These are phyloP conservation scores for Potentilla sterilis DNA, from an alignment of 306 rosid genomes.

Conservation along the genomic window DNA sequence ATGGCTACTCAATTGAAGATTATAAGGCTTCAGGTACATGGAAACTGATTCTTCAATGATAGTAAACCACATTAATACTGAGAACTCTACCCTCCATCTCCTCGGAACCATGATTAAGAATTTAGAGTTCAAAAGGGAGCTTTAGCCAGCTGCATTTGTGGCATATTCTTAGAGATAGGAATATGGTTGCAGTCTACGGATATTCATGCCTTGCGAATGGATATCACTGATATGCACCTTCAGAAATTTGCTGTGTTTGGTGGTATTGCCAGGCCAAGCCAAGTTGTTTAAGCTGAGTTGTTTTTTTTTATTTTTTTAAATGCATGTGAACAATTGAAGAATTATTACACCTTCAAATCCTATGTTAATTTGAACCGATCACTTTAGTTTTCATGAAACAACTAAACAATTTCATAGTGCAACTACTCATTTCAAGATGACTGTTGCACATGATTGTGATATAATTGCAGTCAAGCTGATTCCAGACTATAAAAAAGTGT, in stretches of 20 bases:
- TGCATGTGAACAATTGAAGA: background rate
- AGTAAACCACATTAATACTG: background rate
- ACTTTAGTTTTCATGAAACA: background rate
- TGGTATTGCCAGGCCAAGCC: background rate
- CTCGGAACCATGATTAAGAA: background rate
- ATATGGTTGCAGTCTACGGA: background rate
- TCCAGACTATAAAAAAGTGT: background rate
- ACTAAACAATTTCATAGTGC: background rate
- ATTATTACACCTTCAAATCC: background rate
- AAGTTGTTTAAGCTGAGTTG: background rate
- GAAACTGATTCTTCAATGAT: background rate
- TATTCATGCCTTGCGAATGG: background rate
- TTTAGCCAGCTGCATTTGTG: background rate
- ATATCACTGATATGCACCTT: background rate
- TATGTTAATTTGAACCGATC: background rate
- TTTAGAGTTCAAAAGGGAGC: background rate
- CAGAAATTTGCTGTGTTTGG: background rate
- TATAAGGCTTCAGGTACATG: no score
- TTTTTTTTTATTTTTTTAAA: no score
- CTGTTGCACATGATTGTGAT: background rate
- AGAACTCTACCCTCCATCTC: background rate
- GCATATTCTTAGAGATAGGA: background rate
- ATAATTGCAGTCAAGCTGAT: slow-evolving; percentile 15
- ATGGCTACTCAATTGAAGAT: no score
- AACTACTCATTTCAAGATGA: slow-evolving; percentile 3